Evolutionary conservation across 106 monocot species (phyloP), one percentile per base, ranked within the genome.

Genomic region (Dendrobium chrysotoxum): DNA sequence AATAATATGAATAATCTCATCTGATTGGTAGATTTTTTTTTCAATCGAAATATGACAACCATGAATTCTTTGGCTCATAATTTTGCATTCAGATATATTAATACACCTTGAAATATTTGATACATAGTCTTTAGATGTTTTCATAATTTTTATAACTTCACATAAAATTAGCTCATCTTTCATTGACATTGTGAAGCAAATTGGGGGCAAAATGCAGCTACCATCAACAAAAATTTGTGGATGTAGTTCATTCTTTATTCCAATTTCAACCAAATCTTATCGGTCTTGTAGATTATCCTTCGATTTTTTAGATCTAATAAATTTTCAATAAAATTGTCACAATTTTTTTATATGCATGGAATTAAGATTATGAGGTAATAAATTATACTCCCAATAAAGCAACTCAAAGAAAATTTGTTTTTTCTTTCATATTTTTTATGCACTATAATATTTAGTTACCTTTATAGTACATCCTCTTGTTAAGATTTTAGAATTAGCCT

Each of bases 351-450:
- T 64, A 23, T 80, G 77, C 77, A 77, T 85, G 7, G 26, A 66
- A 77, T 85, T 53, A 15, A 85, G 28, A 65, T 80, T 79, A 64
- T 84, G 64, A 20, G 30, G 44, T 30, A 79, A 84, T 40, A 74
- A 0, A 18, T 77, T 10, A 28, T 26, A 15, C 77, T 77, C 5
- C 53, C 6, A 77, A 53, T 77, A 53, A 12, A 7, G 25, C 28
- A 77, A 53, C 1, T 75, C 12, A 2, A 75, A 75, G 13, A 75
- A 46, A 75, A 75, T 75, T 6, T 10, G 4, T 21, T 45, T 44
- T 21, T 21, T 77, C n/a, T 30, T 46, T 23, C 17, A 77, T 46
- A 9, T 12, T 10, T 20, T n/a, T 5, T 2, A 26, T 4, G 53
- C 42, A 42, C 21, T 76, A 76, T 50, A 4, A 53, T 12, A 3